Conservation (phyloP, 2,329 filamentous ascomycete species). For the Cytospora leucostoma region DNA sequence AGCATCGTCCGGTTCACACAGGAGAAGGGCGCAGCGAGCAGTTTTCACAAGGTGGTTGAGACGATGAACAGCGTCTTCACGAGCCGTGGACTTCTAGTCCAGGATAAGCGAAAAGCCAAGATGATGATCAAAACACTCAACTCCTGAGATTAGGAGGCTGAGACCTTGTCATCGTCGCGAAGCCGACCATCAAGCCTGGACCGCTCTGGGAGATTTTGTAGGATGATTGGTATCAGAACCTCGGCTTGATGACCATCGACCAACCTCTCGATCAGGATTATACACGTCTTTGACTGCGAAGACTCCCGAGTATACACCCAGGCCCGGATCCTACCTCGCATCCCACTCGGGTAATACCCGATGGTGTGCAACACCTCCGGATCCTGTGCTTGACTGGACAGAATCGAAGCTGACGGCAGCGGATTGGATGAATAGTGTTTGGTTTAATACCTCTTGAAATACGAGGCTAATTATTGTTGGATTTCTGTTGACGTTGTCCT, state of each 20-base stretch:
- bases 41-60: slow-evolving; percentile 81
- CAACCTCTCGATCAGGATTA: neutral
- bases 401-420: neutral
- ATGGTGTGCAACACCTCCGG: neutral
- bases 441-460: neutral
- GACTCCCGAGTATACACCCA: neutral
- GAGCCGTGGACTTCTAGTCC: slow-evolving; percentile 66
- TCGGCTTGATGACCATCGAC: neutral
- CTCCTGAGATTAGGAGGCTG: slow-evolving; percentile 40
- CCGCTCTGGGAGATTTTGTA: slow-evolving; percentile 1
- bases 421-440: neutral
- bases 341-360: neutral
- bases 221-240: neutral
- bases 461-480: slow-evolving; percentile 12
- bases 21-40: slow-evolving; percentile 87
- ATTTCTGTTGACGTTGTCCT: slow-evolving; percentile 6
- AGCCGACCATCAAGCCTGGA: slow-evolving; percentile 5
- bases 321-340: neutral
- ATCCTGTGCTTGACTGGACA: neutral
- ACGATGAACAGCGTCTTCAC: slow-evolving; percentile 71
- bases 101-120: slow-evolving; percentile 65
- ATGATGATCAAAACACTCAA: slow-evolving; percentile 73
- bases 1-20: slow-evolving; percentile 86
- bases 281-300: neutral
- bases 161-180: slow-evolving; percentile 11